Conservation (phyloP, 2,329 filamentous ascomycete genomes). For the Exophiala oligosperma region DNA sequence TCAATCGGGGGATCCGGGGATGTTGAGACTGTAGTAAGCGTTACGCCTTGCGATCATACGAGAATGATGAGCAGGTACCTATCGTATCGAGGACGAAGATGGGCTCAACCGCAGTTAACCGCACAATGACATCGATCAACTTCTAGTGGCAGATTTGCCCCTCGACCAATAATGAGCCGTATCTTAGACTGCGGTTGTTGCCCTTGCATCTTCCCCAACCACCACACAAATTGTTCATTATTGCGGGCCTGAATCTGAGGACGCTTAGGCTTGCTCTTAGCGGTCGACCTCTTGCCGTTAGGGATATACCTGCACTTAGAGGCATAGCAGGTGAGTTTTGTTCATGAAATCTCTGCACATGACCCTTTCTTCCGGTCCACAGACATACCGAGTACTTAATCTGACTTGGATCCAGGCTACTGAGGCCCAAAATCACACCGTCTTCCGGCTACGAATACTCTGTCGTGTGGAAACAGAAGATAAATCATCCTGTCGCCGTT, state of each 20-base stretch:
- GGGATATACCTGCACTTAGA: conserved; percentile 30
- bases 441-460: neutral
- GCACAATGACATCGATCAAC: conserved; percentile 9
- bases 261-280: conserved; percentile 29
- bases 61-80: neutral
- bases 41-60: neutral
- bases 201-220: conserved; percentile 15
- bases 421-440: neutral
- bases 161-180: neutral
- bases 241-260: conserved; percentile 4
- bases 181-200: neutral
- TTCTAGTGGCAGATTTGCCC: conserved; percentile 9
- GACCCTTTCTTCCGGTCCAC: conserved; percentile 17
- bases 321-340: conserved; percentile 24
- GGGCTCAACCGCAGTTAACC: conserved; percentile 11
- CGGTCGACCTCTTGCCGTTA: conserved; percentile 29
- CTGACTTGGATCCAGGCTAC: conserved; percentile 1
- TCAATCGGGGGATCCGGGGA: too few species aligned
- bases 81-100: neutral
- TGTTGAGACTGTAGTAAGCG: neutral
- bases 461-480: neutral
- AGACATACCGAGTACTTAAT: conserved; percentile 13
- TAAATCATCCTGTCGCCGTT: neutral
- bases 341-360: conserved; percentile 28
- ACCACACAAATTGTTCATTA: conserved; percentile 1